phyloP scores from a whole-genome alignment of 2,329 filamentous ascomycete species.

The Karstenula rhodostoma region DNA sequence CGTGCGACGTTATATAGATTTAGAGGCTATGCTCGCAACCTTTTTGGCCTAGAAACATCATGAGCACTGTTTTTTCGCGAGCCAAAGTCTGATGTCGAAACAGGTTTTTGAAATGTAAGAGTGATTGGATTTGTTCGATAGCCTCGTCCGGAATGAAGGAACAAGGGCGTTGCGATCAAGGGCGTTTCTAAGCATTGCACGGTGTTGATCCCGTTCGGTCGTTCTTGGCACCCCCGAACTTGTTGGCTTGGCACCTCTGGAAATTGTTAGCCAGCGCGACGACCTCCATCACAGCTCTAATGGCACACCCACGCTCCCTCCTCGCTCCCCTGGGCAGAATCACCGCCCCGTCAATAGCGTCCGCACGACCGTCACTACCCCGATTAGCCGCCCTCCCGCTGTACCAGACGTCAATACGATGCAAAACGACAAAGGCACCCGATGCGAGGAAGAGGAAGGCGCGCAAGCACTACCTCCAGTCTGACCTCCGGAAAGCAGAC shows the following conservation, averaged over 20 bases:
- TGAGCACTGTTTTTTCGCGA: too few relatives aligned
- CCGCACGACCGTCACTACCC: slow-evolving; percentile 29
- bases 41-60: too few relatives aligned
- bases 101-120: too few relatives aligned
- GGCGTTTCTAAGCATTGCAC: too few relatives aligned
- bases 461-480: slow-evolving; percentile 70
- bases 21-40: too few relatives aligned
- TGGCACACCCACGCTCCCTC: slow-evolving; percentile 47
- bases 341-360: slow-evolving; percentile 29
- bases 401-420: slow-evolving; percentile 48
- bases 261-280: slow-evolving; percentile 33
- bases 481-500: slow-evolving; percentile 69
- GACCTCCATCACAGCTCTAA: slow-evolving; percentile 26
- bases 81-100: too few relatives aligned
- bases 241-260: slow-evolving; percentile 27
- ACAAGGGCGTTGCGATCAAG: too few relatives aligned
- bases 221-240: slow-evolving; percentile 1
- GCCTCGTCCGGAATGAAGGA: too few relatives aligned
- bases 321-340: slow-evolving; percentile 45
- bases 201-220: too few relatives aligned
- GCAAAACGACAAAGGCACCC: slow-evolving; percentile 49
- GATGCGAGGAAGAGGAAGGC: slow-evolving; percentile 63
- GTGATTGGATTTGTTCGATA: too few relatives aligned
- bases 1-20: too few relatives aligned
- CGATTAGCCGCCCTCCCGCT: slow-evolving; percentile 37